A percentile compares a stretch with the other conserved stretches of the same genome.
These are phyloP conservation scores for Termitomyces sp. DNA, from an alignment of 768 basidiomycete species.

Conservation along the genomic window DNA sequence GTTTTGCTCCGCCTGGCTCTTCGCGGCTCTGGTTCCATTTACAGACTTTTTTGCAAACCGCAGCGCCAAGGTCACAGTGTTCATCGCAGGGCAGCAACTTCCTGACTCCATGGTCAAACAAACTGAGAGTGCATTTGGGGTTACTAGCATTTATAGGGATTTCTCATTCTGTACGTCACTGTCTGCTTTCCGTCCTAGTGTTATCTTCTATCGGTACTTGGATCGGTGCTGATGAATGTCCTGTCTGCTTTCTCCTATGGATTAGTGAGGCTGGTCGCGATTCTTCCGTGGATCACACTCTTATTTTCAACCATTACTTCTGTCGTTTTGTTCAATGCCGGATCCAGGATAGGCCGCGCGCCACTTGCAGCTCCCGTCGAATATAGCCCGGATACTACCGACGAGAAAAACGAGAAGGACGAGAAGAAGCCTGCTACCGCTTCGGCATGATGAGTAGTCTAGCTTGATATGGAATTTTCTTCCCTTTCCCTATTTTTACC, in stretches of 20 bases:
- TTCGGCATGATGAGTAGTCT: background rate
- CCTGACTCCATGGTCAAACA: conserved; percentile 30
- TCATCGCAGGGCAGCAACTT: conserved; percentile 30
- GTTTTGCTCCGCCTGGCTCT: conserved; percentile 40
- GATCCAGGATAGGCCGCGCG: conserved; percentile 9
- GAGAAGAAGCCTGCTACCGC: background rate
- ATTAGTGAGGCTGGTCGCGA: conserved; percentile 42
- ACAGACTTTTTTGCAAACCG: conserved; percentile 31
- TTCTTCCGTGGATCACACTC: conserved; percentile 49
- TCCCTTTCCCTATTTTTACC: background rate
- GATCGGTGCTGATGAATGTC: background rate
- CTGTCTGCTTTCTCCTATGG: background rate
- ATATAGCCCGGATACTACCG: background rate
- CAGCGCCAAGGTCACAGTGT: conserved; percentile 38
- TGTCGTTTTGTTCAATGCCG: conserved; percentile 27
- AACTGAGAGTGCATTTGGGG: conserved; percentile 30
- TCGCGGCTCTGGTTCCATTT: conserved; percentile 23
- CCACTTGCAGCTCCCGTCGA: background rate
- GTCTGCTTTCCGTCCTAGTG: background rate
- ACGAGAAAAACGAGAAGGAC: background rate
- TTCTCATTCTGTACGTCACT: conserved; percentile 41
- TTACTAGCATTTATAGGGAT: conserved; percentile 37
- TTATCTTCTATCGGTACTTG: background rate
- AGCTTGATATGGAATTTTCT: background rate
- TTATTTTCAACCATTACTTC: conserved; percentile 34